phyloP scores from a whole-genome alignment of 2,329 filamentous ascomycete species.

The Bipolaris bicolor region DNA sequence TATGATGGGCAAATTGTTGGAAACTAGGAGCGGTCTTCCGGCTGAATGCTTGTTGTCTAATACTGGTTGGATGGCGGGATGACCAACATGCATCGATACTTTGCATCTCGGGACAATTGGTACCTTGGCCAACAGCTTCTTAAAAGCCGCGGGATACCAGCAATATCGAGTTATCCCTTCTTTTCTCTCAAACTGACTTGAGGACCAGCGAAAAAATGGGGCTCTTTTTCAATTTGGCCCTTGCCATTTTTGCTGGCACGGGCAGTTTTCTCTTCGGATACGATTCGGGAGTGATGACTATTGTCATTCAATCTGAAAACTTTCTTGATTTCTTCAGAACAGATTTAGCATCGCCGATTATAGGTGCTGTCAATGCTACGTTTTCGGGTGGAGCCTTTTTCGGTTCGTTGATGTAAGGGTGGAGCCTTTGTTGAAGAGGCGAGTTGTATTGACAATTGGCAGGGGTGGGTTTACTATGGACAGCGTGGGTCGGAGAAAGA shows the following conservation, averaged over 20 bases:
- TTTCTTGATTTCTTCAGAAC: conserved; percentile 66
- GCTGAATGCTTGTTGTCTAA: conserved; percentile 18
- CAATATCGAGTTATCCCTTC: neutral
- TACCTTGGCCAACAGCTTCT: conserved; percentile 5
- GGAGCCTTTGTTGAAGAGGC: neutral
- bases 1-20: conserved; percentile 16
- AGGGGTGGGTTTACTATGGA: conserved; percentile 65
- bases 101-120: conserved; percentile 18
- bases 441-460: conserved; percentile 3
- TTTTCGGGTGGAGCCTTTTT: conserved; percentile 66
- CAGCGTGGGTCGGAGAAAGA: conserved; percentile 63
- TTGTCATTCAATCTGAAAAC: conserved; percentile 62
- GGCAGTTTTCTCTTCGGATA: conserved; percentile 49
- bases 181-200: neutral
- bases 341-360: conserved; percentile 55
- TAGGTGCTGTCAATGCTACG: conserved; percentile 69
- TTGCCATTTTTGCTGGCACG: conserved; percentile 53
- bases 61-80: conserved; percentile 12
- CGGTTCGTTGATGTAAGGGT: conserved; percentile 55
- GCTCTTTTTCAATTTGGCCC: conserved; percentile 50
- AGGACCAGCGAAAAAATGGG: conserved; percentile 42
- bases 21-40: conserved; percentile 35
- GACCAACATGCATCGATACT: conserved; percentile 19
- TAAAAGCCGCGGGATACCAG: neutral
- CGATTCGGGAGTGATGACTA: conserved; percentile 50